A percentile compares a stretch with the other conserved stretches of the same genome.
Evolutionary conservation across 139 green algal genomes (phyloP).

Genomic region (Picochlorum sp.): DNA sequence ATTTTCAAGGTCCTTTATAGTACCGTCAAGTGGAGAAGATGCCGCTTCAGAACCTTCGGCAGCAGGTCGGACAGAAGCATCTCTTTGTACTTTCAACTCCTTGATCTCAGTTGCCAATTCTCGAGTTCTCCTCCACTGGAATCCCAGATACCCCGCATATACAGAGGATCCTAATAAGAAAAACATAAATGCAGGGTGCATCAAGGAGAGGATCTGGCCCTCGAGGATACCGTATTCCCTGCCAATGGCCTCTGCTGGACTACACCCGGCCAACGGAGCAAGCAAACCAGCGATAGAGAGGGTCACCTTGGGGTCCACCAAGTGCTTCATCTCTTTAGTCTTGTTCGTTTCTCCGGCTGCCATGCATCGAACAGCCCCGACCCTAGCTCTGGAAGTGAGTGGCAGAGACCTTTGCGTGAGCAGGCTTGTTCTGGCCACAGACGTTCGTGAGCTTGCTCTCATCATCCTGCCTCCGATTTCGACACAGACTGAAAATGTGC

Average conservation of each 20-base stretch:
- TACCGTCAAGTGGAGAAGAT: constrained; percentile 31
- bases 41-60: constrained; percentile 23
- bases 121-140: constrained; percentile 58
- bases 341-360: too few relatives aligned
- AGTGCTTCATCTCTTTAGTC: too few relatives aligned
- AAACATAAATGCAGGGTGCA: constrained; percentile 78
- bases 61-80: constrained; percentile 18
- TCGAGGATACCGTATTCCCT: constrained; percentile 12
- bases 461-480: too few relatives aligned
- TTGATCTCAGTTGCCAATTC: constrained; percentile 59
- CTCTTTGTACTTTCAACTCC: constrained; percentile 58
- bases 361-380: too few relatives aligned
- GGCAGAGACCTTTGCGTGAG: too few relatives aligned
- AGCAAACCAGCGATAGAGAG: too few relatives aligned
- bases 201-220: constrained; percentile 30
- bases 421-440: too few relatives aligned
- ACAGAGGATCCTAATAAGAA: constrained; percentile 61
- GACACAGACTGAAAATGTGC: too few relatives aligned
- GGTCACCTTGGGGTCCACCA: too few relatives aligned
- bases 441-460: too few relatives aligned
- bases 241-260: neutral
- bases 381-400: too few relatives aligned
- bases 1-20: constrained; percentile 65
- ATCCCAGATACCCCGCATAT: constrained; percentile 85
- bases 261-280: neutral